Evolutionary conservation across 2,329 filamentous ascomycete genomes (phyloP).

Genomic region (Lojkania enalia): DNA sequence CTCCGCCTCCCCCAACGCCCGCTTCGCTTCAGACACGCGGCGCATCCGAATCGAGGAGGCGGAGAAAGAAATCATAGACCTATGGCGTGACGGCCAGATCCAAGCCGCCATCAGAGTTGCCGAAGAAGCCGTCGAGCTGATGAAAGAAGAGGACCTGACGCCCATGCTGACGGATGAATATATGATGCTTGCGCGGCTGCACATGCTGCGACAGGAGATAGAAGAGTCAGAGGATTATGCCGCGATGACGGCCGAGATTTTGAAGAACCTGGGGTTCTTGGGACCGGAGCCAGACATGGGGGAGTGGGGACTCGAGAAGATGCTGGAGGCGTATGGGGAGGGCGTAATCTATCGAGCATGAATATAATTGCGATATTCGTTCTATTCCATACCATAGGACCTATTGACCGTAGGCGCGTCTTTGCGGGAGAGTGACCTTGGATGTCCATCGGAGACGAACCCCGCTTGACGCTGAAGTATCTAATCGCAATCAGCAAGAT

Average conservation of each 20-base stretch:
- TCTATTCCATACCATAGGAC: too few species aligned
- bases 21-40: slow-evolving; percentile 20
- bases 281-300: slow-evolving; percentile 12
- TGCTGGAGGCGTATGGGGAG: slow-evolving; percentile 17
- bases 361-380: too few species aligned
- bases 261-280: slow-evolving; percentile 23
- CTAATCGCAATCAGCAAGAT: too few species aligned
- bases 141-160: slow-evolving; percentile 20
- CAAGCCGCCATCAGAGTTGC: slow-evolving; percentile 15
- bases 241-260: slow-evolving; percentile 7
- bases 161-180: slow-evolving; percentile 22
- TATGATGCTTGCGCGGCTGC: slow-evolving; percentile 21
- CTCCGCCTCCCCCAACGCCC: slow-evolving; percentile 1
- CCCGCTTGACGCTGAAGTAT: too few species aligned
- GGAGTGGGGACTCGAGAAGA: slow-evolving; percentile 19
- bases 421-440: too few species aligned
- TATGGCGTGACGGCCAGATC: slow-evolving; percentile 7
- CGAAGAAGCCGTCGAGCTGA: slow-evolving; percentile 17
- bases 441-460: too few species aligned
- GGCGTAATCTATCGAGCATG: too few species aligned
- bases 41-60: slow-evolving; percentile 15
- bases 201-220: slow-evolving; percentile 13
- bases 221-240: slow-evolving; percentile 18
- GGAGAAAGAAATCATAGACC: slow-evolving; percentile 11
- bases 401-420: too few species aligned